Evolutionary conservation across 2,329 filamentous ascomycete genomes (phyloP).

Genomic region (Neodidymelliopsis sp.): DNA sequence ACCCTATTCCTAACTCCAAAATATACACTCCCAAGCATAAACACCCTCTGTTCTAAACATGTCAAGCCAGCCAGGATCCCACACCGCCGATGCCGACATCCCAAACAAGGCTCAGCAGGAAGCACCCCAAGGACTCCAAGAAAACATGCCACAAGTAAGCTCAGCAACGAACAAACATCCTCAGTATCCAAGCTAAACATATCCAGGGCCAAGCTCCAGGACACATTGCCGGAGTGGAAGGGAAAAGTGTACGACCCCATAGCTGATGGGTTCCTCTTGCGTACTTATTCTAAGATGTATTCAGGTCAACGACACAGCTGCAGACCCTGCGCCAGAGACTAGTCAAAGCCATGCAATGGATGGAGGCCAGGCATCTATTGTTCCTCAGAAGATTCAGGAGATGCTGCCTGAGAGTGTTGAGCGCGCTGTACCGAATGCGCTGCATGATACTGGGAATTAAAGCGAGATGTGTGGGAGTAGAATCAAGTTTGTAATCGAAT

Average conservation of each 20-base stretch:
- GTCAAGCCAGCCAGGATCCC: slow-evolving; percentile 47
- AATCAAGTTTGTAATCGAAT: no score
- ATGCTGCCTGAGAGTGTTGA: slow-evolving; percentile 54
- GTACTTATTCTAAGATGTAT: slow-evolving; percentile 7
- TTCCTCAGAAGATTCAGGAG: slow-evolving; percentile 54
- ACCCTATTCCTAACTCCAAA: no score
- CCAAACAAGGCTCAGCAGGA: slow-evolving; percentile 51
- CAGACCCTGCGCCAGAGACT: slow-evolving; percentile 37
- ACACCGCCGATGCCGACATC: slow-evolving; percentile 52
- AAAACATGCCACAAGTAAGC: slow-evolving; percentile 50
- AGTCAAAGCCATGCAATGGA: slow-evolving; percentile 50
- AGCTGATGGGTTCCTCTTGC: no score
- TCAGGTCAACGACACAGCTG: slow-evolving; percentile 46
- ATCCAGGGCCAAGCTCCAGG: slow-evolving; percentile 4
- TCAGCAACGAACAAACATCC: slow-evolving; percentile 25
- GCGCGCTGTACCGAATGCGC: slow-evolving; percentile 51
- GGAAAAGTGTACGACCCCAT: slow-evolving; percentile 3
- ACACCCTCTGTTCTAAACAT: no score
- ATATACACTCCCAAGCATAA: no score
- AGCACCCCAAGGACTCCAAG: slow-evolving; percentile 48
- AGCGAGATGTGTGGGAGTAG: no score
- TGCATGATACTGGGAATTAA: slow-evolving; percentile 53
- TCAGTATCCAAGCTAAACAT: background rate
- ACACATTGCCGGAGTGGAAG: slow-evolving; percentile 7
- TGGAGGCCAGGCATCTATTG: slow-evolving; percentile 47